Base-by-base conservation (phyloP, 2,329 filamentous ascomycete species). In the Microcyclospora tardicrescens region DNA sequence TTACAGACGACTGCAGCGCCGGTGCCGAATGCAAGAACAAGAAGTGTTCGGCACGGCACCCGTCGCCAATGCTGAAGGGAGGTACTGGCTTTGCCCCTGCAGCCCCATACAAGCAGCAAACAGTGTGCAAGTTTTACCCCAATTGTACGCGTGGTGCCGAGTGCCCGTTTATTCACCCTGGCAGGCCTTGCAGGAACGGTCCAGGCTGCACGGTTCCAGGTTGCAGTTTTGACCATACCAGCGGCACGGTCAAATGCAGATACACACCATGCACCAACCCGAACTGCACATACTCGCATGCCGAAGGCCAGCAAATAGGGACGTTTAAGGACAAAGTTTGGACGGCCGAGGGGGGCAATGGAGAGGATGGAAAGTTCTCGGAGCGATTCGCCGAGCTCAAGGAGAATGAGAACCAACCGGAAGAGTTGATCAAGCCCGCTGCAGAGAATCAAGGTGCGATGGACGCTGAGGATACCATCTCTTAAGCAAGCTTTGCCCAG, bases 1-100 rank as follows among this genome's bases (percentile, higher is more conserved):
- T 87, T 49, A 75, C 71, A 42, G 85, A 93, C 53, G 69, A 73
- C 13, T 98, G 91, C 66, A 73, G 73, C 13, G 96, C 83, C 52
- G 89, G 86, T 14, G 85, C 78, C 2, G 86, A 86, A 8, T 98
- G 91, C 75, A 93, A 91, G 65, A 98, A 96, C 69, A 73, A 77
- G 54, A 96, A 96, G 65, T 98, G 91, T 57, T 83, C 82, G 8
- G 87, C 75, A 24, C 83, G 85, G 42, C 91, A 98, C 61, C 91
- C 91, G 2, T 95, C 87, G 6, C 91, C 91, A 1, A 86, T 89
- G 30, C 6, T 32, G 12, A 32, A 32, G 10, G 30, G 12, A 5
- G 30, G 12, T 15, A 15, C 30, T 15, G 12, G 14, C 12, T 32
- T 32, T 32, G 30, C 12, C 30, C 19, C 19, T 24, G 19, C 19